Evolutionary conservation across 1,284 basidiomycete genomes (phyloP).

Genomic region (Trametes polyzona): DNA sequence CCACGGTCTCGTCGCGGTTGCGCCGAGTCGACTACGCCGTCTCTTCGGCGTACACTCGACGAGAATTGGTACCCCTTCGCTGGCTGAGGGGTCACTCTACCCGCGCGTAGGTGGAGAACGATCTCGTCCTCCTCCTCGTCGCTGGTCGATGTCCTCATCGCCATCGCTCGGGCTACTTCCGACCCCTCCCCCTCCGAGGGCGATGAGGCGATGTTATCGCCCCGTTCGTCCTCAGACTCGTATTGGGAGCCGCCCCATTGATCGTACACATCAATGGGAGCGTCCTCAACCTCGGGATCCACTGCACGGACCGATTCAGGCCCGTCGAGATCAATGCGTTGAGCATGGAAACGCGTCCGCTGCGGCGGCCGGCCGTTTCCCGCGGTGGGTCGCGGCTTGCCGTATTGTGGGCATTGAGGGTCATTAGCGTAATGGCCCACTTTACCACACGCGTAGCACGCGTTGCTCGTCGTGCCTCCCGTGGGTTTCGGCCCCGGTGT

Average conservation of each 20-base stretch:
- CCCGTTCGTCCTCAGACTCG: not conserved
- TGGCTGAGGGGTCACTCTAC: not conserved
- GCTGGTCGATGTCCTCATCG: not conserved
- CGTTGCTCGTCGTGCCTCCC: not conserved
- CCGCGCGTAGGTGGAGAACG: not conserved
- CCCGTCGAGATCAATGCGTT: not conserved
- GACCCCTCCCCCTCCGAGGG: not conserved
- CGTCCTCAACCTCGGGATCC: not conserved
- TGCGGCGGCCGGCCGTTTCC: not conserved
- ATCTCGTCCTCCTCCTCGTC: not conserved
- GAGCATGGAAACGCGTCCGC: constrained; percentile 1
- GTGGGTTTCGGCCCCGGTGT: too few relatives aligned
- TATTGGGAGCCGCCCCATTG: constrained; percentile 7
- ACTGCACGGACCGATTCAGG: not conserved
- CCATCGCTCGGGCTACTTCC: not conserved
- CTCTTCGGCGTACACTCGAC: not conserved
- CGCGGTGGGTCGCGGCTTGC: not conserved
- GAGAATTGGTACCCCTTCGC: not conserved
- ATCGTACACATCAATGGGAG: not conserved
- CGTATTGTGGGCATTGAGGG: not conserved
- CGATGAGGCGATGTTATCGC: not conserved
- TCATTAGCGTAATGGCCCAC: constrained; percentile 4
- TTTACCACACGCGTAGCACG: constrained; percentile 4
- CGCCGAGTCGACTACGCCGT: not conserved
- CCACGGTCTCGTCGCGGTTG: not conserved